Evolutionary conservation across 768 basidiomycete genomes (phyloP).

Genomic region (Cystoderma amianthinum): DNA sequence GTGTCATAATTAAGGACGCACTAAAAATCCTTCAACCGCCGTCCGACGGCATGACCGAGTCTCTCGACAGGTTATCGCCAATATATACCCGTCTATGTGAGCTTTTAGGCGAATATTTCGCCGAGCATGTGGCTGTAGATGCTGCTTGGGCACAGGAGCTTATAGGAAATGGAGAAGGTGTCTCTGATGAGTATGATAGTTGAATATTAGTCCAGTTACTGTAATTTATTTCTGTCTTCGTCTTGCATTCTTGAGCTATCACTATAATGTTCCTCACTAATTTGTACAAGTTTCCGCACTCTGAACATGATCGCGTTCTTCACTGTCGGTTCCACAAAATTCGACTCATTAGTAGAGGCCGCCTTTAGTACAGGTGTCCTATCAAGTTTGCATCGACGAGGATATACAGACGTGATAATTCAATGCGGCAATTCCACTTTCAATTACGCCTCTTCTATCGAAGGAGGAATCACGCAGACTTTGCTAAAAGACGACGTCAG

Average conservation of each 20-base stretch:
- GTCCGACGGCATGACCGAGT: slow-evolving; percentile 33
- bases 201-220: background rate
- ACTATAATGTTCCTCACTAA: background rate
- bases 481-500: slow-evolving; percentile 33
- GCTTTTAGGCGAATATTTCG: slow-evolving; percentile 57
- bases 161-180: slow-evolving; percentile 19
- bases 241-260: no score
- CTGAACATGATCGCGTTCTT: slow-evolving; percentile 55
- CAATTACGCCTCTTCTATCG: slow-evolving; percentile 22
- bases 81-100: slow-evolving; percentile 49
- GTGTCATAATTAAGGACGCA: slow-evolving; percentile 56
- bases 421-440: slow-evolving; percentile 74
- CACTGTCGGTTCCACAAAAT: slow-evolving; percentile 87
- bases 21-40: slow-evolving; percentile 50
- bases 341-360: slow-evolving; percentile 65
- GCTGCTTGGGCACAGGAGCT: slow-evolving; percentile 60
- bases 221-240: background rate
- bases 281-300: no score
- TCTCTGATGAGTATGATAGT: background rate
- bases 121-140: slow-evolving; percentile 48
- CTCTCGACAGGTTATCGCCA: slow-evolving; percentile 41
- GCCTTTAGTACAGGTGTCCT: slow-evolving; percentile 56
- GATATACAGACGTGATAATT: slow-evolving; percentile 57
- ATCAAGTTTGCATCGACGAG: slow-evolving; percentile 38
- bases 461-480: slow-evolving; percentile 16